Base-by-base conservation (phyloP, 139 green algal species). In the Ettlia oleoabundans region DNA sequence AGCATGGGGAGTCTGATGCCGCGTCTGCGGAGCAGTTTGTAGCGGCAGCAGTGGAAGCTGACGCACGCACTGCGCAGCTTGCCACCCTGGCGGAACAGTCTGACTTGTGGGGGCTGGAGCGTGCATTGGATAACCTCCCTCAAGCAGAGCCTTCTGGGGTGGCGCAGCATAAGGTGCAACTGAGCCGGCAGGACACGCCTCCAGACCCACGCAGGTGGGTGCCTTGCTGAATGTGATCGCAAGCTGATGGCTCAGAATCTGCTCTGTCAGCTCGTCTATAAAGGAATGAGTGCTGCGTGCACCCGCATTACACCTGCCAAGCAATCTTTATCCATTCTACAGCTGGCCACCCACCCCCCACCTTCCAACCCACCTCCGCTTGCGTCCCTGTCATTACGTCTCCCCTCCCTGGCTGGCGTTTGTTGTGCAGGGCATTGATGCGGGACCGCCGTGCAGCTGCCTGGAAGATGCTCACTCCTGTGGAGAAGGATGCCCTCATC, bases 401-500 rank as follows among this genome's bases (percentile, higher is more conserved):
- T n/a, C n/a, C n/a, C n/a, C n/a, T n/a, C 26, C 47, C 13, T 15
- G 47, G 47, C 47, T 58, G 47, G 13, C 13, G 47, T 15, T 58
- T 10, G 47, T 58, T 10, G 47, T 32, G 41, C 71, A 72, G 87
- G 65, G 80, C 82, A 30, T 38, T 91, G 47, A 91, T 91, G 88
- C 76, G 84, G 18, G 87, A 87, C 61, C 66, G 76, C 0, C 74
- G 87, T 19, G 83, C 68, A 8, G 53, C 82, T 0, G 83, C 84
- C 41, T 89, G 88, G 87, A 77, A 66, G 15, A 63, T 84, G 61
- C 75, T 96, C 22, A 92, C 81, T 6, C 41, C 89, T n/a, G 69
- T 88, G 18, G 92, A 96, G 84, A 81, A 86, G 19, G 95, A 98
- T 73, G 92, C 95, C 65, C 81, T 98, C 37, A 91, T 93, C 30